Evolutionary conservation across 73 alveolate species (phyloP), one percentile per base, ranked within the genome.

Genomic region (Paraurostyla sp.): DNA sequence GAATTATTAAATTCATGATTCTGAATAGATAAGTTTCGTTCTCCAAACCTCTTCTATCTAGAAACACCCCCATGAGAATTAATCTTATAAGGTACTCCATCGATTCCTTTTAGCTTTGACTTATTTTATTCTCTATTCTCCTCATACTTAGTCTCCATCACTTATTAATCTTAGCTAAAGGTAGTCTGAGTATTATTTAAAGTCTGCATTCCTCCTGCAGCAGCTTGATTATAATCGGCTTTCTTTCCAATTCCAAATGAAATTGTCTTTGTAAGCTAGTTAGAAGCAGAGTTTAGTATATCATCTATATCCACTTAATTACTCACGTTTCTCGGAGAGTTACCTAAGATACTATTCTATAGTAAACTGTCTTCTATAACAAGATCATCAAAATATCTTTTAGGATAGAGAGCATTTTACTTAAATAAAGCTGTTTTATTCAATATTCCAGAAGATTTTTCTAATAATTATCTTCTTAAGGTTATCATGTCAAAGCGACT

Each of bases 171-270:
- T 71, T 78, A 33, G n/a, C 59, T 52, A 52, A 54, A 51, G 23
- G 80, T 78, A 11, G 89, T n/a, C 23, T 25, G 32, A 11, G 86
- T 73, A 30, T 73, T 73, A 46, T 73, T 73, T 50, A 73, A 32
- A 25, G 86, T 48, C n/a, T n/a, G n/a, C n/a, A n/a, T n/a, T n/a
- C n/a, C n/a, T n/a, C n/a, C n/a, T 25, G 35, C 71, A 22, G 46
- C 20, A 23, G 86, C 86, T 13, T 73, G 22, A 22, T 49, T 73
- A 45, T 20, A 73, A 18, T 49, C 58, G 18, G 32, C 18, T 52
- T 78, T 78, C 58, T 78, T 9, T 4, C 89, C 89, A 32, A 78
- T 78, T 4, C 89, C 89, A 52, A 78, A 78, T 36, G 89, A 22
- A 1, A 78, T 18, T 6, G 11, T 7, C n/a, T 30, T 42, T 6